Base-by-base conservation (phyloP, 257 asterid species). In the Striga asiatica region DNA sequence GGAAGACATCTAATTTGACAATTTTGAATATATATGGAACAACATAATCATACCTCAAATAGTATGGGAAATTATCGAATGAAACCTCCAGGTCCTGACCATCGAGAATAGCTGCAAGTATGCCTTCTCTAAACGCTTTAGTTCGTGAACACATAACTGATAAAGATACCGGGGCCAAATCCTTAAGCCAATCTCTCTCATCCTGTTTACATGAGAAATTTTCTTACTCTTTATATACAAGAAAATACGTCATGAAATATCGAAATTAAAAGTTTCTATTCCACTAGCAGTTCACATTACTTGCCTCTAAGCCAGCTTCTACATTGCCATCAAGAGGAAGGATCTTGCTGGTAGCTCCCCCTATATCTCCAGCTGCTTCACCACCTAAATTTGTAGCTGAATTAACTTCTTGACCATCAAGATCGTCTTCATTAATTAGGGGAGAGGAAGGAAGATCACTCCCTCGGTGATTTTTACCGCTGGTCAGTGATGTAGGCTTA, bases 21-120 rank as follows among this genome's bases (percentile, higher is more conserved):
- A 11, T 54, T 27, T 42, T 3, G 8, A 42, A 20, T 56, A 14
- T 57, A 28, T 61, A 9, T 13, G 12, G 24, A 21, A 60, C 10
- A 34, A 27, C 21, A 48, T 60, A 67, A 19, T 13, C 68, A 46
- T 70, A 88, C 97, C 95, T 82, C 64, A 88, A 76, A 67, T 88
- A 81, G 71, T 84, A 88, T 16, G 97, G 97, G 68, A 88, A 88
- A 66, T 77, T 62, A 62, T 88, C 97, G 66, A 84, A 88, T 55
- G 95, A 71, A 71, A 88, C 88, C 23, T 84, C 89, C 23, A 80
- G 50, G 56, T 72, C 62, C 13, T 68, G 76, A 29, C 83, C 93
- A 69, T 84, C 77, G 35, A 82, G 66, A 55, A 88, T 70, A 27
- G 80, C 73, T 8, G 80, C 77, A 60, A 69, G 65, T 60, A 84